Evolutionary conservation across 2,329 filamentous ascomycete species (phyloP).

Genomic region (Hymenoscyphus occultus): DNA sequence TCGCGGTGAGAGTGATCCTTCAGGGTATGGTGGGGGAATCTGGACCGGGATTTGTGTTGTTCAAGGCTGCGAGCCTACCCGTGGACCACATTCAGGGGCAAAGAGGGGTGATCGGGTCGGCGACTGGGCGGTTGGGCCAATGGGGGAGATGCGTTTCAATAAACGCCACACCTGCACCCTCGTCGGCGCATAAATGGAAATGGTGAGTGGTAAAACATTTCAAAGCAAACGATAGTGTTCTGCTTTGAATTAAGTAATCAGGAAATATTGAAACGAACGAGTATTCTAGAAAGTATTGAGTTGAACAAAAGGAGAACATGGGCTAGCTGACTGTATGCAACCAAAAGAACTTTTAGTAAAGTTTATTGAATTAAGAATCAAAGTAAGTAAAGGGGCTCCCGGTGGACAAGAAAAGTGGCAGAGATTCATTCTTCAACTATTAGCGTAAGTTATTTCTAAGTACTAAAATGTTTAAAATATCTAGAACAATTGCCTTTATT

Average conservation of each 20-base stretch:
- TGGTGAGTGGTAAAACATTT: neutral
- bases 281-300: too few relatives aligned
- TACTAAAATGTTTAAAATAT: too few relatives aligned
- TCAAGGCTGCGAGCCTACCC: constrained; percentile 2
- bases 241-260: neutral
- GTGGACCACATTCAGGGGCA: constrained; percentile 10
- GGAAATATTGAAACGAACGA: neutral
- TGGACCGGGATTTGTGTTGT: constrained; percentile 12
- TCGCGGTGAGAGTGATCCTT: constrained; percentile 12
- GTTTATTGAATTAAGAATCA: too few relatives aligned
- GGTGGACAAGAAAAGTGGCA: too few relatives aligned
- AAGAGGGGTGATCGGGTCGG: constrained; percentile 14
- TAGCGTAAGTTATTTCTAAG: too few relatives aligned
- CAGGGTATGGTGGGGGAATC: constrained; percentile 10
- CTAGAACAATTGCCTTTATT: too few relatives aligned
- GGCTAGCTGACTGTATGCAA: too few relatives aligned
- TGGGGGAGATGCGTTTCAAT: neutral
- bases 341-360: too few relatives aligned
- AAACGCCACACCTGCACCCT: neutral
- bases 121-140: neutral
- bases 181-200: neutral
- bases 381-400: too few relatives aligned
- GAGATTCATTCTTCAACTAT: too few relatives aligned
- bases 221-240: neutral
- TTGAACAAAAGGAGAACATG: too few relatives aligned